Evolutionary conservation across 148 eudicot species (phyloP).

Genomic region (Heliosperma pusillum): DNA sequence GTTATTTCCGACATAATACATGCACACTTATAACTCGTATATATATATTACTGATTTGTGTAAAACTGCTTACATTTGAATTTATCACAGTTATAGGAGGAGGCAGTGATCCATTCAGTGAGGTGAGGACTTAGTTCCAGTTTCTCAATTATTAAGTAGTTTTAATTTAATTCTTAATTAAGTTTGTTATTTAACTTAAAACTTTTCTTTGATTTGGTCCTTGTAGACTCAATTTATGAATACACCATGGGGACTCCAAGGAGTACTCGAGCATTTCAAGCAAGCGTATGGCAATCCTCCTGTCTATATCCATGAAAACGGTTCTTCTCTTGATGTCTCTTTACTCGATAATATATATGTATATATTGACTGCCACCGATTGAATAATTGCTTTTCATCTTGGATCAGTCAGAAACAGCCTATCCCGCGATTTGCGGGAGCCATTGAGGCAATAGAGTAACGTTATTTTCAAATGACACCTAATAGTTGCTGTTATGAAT

Average conservation of each 20-base stretch:
- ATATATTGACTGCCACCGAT: too few species aligned
- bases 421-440: too few species aligned
- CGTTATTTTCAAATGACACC: background rate
- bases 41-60: background rate
- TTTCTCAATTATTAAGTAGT: background rate
- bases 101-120: slow-evolving; percentile 7
- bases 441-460: too few species aligned
- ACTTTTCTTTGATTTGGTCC: background rate
- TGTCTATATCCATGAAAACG: slow-evolving; percentile 52
- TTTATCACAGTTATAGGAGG: slow-evolving; percentile 21
- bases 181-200: background rate
- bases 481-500: background rate
- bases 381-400: too few species aligned
- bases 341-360: background rate
- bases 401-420: too few species aligned
- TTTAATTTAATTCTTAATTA: background rate
- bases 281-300: slow-evolving; percentile 47
- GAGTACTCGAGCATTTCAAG: slow-evolving; percentile 41
- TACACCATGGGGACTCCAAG: slow-evolving; percentile 36
- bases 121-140: slow-evolving; percentile 10
- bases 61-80: background rate
- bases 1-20: too few species aligned
- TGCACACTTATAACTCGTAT: background rate
- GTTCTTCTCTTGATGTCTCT: slow-evolving; percentile 26
- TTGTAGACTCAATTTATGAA: slow-evolving; percentile 8